Evolutionary conservation across 2,329 filamentous ascomycete genomes (phyloP).

Genomic region (Ophiosphaerella korrae): DNA sequence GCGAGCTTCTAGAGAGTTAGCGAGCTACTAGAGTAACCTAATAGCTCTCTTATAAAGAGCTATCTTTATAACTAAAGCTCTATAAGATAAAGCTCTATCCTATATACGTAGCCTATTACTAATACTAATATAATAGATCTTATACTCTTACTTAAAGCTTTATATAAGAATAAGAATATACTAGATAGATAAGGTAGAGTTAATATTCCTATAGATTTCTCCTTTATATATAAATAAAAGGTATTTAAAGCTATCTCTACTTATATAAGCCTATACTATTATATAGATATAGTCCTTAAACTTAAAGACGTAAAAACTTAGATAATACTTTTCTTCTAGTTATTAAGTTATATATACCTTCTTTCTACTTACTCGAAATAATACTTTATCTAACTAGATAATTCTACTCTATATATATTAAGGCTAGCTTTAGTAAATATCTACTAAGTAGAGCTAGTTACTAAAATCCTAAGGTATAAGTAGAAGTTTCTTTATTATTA

Average conservation of each 20-base stretch:
- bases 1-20: too few species aligned
- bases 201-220: background rate
- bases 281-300: background rate
- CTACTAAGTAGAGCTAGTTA: background rate
- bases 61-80: too few species aligned
- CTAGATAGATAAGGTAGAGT: background rate
- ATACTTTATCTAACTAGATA: background rate
- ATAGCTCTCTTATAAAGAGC: too few species aligned
- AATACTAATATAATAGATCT: too few species aligned
- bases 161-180: background rate
- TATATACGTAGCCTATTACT: too few species aligned
- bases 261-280: slow-evolving; percentile 3
- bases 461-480: background rate
- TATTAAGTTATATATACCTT: background rate
- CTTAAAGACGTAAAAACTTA: slow-evolving; percentile 1
- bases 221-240: slow-evolving; percentile 5
- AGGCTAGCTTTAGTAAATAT: background rate
- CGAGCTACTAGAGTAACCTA: too few species aligned
- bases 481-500: background rate
- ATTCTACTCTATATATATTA: background rate
- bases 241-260: slow-evolving; percentile 4
- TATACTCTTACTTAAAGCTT: background rate
- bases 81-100: too few species aligned
- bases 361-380: background rate
- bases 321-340: slow-evolving; percentile 4